These are phyloP conservation scores for Plasmodium gaboni DNA, from an alignment of 169 alveolate species.

Conservation along the genomic window DNA sequence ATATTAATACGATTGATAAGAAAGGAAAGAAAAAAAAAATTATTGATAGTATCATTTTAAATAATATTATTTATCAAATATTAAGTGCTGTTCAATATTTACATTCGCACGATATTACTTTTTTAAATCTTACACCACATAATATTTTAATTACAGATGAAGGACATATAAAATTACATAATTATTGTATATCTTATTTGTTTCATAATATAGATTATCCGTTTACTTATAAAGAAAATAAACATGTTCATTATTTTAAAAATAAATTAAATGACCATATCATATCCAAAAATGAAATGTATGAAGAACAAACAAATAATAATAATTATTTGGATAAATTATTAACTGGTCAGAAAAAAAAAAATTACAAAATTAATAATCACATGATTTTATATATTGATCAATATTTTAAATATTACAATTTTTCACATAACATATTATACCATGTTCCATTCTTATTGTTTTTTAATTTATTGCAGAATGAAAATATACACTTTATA, in stretches of 20 bases:
- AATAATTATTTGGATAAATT: not conserved
- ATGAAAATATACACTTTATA: not conserved
- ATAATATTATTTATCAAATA: conserved; percentile 20
- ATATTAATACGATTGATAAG: too few species aligned
- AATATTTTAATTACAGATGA: conserved; percentile 31
- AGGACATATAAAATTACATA: conserved; percentile 52
- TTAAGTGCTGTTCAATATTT: conserved; percentile 38
- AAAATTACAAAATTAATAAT: not conserved
- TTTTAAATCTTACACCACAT: conserved; percentile 14
- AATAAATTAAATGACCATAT: conserved; percentile 1
- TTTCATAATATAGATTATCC: not conserved
- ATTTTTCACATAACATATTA: conserved; percentile 2
- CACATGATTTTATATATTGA: not conserved
- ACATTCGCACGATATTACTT: conserved; percentile 7
- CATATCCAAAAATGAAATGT: not conserved
- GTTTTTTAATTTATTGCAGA: conserved; percentile 6
- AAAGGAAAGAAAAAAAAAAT: conserved; percentile 8
- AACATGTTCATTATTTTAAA: conserved; percentile 11
- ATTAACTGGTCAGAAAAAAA: not conserved
- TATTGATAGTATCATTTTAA: conserved; percentile 10
- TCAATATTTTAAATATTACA: not conserved
- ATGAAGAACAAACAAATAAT: not conserved
- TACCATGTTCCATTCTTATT: conserved; percentile 21
- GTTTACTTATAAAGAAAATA: not conserved
- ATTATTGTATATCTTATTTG: conserved; percentile 32